A percentile compares a stretch with the other conserved stretches of the same genome.
Conservation (phyloP, 2,329 filamentous ascomycete species). For the Pseudocercospora vitis region DNA sequence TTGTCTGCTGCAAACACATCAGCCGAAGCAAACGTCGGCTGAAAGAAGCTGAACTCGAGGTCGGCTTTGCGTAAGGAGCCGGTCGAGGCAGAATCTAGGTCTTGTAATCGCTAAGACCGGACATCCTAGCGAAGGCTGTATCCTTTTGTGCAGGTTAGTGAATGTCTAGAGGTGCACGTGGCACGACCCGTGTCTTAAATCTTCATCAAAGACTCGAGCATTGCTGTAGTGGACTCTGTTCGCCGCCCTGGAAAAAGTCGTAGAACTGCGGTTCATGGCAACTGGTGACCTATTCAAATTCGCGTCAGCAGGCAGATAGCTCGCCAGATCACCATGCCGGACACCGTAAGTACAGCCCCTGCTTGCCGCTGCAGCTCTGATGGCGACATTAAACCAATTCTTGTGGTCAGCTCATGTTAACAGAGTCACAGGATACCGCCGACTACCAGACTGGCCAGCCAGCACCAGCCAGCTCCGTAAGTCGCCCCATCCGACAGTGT, state of each 20-base stretch:
- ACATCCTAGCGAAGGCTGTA: neutral
- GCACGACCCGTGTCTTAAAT: too few relatives aligned
- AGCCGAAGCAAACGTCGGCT: neutral
- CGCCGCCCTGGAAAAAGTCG: neutral
- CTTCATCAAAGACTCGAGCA: too few relatives aligned
- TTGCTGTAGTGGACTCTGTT: too few relatives aligned
- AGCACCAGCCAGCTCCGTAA: neutral
- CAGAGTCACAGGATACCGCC: neutral
- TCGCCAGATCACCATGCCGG: neutral
- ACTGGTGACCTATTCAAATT: too few relatives aligned
- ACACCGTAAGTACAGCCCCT: neutral
- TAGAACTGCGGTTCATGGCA: too few relatives aligned
- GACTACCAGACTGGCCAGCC: too few relatives aligned
- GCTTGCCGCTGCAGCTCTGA: neutral
- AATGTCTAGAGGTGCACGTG: neutral
- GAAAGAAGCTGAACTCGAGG: neutral
- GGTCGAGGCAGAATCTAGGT: neutral
- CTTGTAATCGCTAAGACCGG: neutral
- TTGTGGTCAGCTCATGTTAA: neutral
- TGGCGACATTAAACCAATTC: neutral
- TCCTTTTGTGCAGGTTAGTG: neutral
- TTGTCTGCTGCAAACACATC: neutral
- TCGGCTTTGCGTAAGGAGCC: neutral
- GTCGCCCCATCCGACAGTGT: neutral
- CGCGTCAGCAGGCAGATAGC: neutral